phyloP scores from a whole-genome alignment of 2,329 filamentous ascomycete species.

The Plectosphaerella cucumerina region DNA sequence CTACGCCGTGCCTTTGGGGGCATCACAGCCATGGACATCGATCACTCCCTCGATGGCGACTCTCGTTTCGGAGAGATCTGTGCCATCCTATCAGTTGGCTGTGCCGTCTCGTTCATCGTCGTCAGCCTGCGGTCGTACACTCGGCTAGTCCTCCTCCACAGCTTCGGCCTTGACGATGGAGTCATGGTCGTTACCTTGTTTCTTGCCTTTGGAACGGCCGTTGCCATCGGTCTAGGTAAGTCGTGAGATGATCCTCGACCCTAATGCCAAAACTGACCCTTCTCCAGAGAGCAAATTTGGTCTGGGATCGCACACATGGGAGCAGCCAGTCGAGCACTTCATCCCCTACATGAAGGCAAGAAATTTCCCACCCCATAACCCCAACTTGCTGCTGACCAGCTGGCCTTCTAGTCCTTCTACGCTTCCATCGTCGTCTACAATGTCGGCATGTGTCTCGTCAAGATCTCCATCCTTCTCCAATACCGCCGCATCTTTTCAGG shows the following conservation, averaged over 20 bases:
- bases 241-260: background rate
- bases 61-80: slow-evolving; percentile 14
- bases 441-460: slow-evolving; percentile 24
- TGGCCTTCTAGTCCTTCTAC: slow-evolving; percentile 20
- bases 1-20: background rate
- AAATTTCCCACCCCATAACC: background rate
- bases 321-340: slow-evolving; percentile 11
- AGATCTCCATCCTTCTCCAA: slow-evolving; percentile 32
- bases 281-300: slow-evolving; percentile 17
- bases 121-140: slow-evolving; percentile 18
- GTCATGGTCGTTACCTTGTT: slow-evolving; percentile 16
- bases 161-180: slow-evolving; percentile 18
- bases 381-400: background rate
- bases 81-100: slow-evolving; percentile 16
- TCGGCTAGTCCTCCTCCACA: slow-evolving; percentile 14
- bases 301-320: slow-evolving; percentile 16
- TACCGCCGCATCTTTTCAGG: slow-evolving; percentile 32
- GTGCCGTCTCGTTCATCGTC: slow-evolving; percentile 13
- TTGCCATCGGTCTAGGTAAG: slow-evolving; percentile 19
- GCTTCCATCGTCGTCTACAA: slow-evolving; percentile 29
- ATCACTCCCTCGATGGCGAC: slow-evolving; percentile 16
- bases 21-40: background rate
- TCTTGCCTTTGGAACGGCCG: slow-evolving; percentile 14
- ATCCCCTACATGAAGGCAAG: slow-evolving; percentile 15
- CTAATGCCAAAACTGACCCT: background rate